Conservation (phyloP, 257 asterid species). For the Jaltomata sinuosa region DNA sequence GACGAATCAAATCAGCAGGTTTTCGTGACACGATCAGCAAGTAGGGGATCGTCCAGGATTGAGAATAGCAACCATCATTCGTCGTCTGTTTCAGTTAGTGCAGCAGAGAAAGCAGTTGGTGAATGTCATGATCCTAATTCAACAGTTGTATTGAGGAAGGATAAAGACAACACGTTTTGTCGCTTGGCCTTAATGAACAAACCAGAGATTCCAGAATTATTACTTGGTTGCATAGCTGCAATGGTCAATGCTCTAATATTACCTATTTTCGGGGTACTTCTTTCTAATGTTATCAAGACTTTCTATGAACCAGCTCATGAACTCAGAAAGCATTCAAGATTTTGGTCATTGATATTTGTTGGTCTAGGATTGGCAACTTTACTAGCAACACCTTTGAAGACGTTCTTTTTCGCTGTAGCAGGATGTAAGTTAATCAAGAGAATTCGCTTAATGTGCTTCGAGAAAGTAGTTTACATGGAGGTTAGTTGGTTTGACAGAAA, state of each 20-base stretch:
- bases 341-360: background rate
- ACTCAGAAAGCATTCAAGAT: background rate
- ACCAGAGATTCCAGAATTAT: conserved; percentile 53
- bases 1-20: no score
- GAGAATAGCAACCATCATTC: conserved; percentile 53
- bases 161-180: conserved; percentile 28
- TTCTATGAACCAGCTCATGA: conserved; percentile 7
- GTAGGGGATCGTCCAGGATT: conserved; percentile 45
- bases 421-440: background rate
- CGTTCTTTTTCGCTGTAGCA: background rate
- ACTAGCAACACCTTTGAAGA: conserved; percentile 23
- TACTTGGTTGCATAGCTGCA: conserved; percentile 47
- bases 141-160: conserved; percentile 9
- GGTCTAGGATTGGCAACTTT: conserved; percentile 49
- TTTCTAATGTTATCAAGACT: conserved; percentile 48
- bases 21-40: no score
- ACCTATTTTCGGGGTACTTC: conserved; percentile 60
- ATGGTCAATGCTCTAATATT: conserved; percentile 59
- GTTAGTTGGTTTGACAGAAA: background rate
- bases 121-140: background rate
- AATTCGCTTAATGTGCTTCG: conserved; percentile 53
- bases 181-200: conserved; percentile 58
- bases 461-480: conserved; percentile 63
- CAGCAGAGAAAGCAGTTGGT: conserved; percentile 21
- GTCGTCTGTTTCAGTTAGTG: conserved; percentile 30